phyloP scores from a whole-genome alignment of 169 alveolate species.

The Plasmodium malariae region DNA sequence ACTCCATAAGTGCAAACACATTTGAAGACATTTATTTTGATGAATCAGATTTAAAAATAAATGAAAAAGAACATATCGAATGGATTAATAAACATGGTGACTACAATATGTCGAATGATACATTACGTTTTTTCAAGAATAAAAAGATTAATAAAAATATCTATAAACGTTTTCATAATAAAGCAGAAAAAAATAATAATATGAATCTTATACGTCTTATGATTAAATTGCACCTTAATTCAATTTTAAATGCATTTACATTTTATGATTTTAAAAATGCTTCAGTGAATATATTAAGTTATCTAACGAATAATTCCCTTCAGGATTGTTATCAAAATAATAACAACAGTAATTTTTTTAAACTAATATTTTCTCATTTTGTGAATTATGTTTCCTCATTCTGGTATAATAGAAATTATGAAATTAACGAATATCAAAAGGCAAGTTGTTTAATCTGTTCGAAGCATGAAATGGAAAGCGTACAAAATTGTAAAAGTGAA shows the following conservation, averaged over 20 bases:
- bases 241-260: constrained; percentile 10
- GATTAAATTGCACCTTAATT: constrained; percentile 50
- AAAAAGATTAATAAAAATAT: constrained; percentile 34
- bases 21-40: constrained; percentile 31
- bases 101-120: constrained; percentile 30
- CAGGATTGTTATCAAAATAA: constrained; percentile 9
- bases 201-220: constrained; percentile 25
- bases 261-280: constrained; percentile 39
- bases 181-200: constrained; percentile 15
- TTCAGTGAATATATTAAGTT: constrained; percentile 32
- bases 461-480: constrained; percentile 17
- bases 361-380: constrained; percentile 21
- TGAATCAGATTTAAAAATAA: constrained; percentile 30
- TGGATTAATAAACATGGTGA: constrained; percentile 49
- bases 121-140: constrained; percentile 28
- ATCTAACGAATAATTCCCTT: constrained; percentile 8
- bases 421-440: constrained; percentile 14
- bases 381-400: constrained; percentile 35
- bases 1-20: constrained; percentile 8
- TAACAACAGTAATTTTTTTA: constrained; percentile 18
- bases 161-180: constrained; percentile 30
- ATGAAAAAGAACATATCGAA: constrained; percentile 34
- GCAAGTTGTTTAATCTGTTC: constrained; percentile 1
- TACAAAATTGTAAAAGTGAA: constrained; percentile 11
- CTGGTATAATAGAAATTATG: constrained; percentile 10